Conservation (phyloP, 2,329 filamentous ascomycete species). For the Clathrospora elynae region DNA sequence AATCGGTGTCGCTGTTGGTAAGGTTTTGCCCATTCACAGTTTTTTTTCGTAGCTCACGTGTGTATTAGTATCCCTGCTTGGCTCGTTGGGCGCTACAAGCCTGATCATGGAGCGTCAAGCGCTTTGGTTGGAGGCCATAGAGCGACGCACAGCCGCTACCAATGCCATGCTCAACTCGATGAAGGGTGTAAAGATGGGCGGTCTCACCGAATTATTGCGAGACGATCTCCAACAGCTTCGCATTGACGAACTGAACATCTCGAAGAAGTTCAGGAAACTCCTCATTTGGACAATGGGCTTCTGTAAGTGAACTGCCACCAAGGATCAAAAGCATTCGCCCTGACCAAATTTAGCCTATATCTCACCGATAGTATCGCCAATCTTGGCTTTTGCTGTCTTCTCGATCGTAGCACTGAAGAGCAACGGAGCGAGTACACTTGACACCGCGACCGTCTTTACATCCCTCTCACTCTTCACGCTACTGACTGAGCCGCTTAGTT, state of each 20-base stretch:
- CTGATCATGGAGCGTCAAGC: constrained; percentile 43
- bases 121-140: constrained; percentile 53
- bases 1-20: constrained; percentile 51
- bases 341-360: constrained; percentile 33
- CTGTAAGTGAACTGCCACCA: constrained; percentile 23
- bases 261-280: constrained; percentile 43
- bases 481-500: constrained; percentile 53
- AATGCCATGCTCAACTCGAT: constrained; percentile 52
- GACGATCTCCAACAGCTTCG: constrained; percentile 39
- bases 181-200: constrained; percentile 56
- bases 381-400: constrained; percentile 54
- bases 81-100: constrained; percentile 37
- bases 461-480: constrained; percentile 56
- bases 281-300: constrained; percentile 47
- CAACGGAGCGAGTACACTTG: constrained; percentile 41
- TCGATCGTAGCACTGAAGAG: constrained; percentile 48
- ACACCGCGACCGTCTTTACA: constrained; percentile 53
- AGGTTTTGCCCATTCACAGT: constrained; percentile 3
- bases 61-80: constrained; percentile 27
- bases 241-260: constrained; percentile 43
- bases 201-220: constrained; percentile 39
- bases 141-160: constrained; percentile 52
- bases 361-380: constrained; percentile 48
- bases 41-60: background rate
- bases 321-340: background rate